Base-by-base conservation (phyloP, 139 green algal species). In the Pseudopediastrum boryanum region DNA sequence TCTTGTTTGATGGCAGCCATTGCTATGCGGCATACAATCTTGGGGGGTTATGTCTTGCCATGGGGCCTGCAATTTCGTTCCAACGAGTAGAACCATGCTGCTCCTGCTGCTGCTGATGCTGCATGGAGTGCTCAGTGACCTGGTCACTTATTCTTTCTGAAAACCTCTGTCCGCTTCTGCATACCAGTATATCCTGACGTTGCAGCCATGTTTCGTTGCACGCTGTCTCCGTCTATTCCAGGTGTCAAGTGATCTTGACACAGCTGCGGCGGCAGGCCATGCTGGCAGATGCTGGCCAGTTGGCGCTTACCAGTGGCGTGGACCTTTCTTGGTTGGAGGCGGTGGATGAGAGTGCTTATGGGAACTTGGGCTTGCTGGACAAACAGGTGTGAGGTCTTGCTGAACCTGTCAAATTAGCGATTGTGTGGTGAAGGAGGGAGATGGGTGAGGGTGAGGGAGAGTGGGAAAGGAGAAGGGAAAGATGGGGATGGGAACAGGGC, bases 231-330 rank as follows among this genome's bases (percentile, higher is more conserved):
- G 58, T 31, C 9, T 36, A 41, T 25, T 19, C 7, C 68, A 77
- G 70, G 70, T 66, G 50, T 77, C 38, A 67, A 38, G 2, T 16
- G 38, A 16, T 68, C 12, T 12, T 67, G 19, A 48, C 13, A 12
- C 70, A 77, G 51, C 36, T 77, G 44, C 70, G 29, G 70, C 50
- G 51, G 2, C 70, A 77, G 29, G 70, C 70, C 50, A 67, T 67
- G 50, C 51, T 77, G 19, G 19, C 25, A 23, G 41, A 54, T 5
- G 27, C 70, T 8, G 51, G 70, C 4, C 50, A 67, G 51, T n/a
- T 77, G 70, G 10, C 50, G 35, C n/a, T n/a, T n/a, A n/a, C n/a
- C n/a, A n/a, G 41, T 64, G 35, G 16, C 2, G 35, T 52, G 31
- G 51, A 77, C 2, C 51, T 77, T 51, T 12, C 41, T 9, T 36